Base-by-base conservation (phyloP, 2,329 filamentous ascomycete species). In the Daldinia sp. region DNA sequence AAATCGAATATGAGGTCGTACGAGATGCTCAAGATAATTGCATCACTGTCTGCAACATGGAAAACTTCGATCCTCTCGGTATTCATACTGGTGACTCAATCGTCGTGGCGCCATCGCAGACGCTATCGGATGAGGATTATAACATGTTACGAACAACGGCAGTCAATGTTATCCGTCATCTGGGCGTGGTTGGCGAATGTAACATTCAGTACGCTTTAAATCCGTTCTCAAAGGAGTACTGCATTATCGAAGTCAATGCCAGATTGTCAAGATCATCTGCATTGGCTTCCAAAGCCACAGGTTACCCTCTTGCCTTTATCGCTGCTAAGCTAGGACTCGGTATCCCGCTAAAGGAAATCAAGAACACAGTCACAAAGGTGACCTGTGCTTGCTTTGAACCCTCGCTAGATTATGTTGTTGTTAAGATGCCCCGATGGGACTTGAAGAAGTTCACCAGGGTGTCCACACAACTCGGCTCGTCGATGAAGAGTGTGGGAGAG, bases 21-120 rank as follows among this genome's bases (percentile, higher is more conserved):
- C 92, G 96, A 77, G 96, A 98, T 84, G 92, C 90, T 64, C 90
- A 93, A 75, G 94, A 99, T 84, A 98, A 98, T 87, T 99, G 96
- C 80, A 98, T 99, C 79, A 99, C 96, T 6, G 96, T 99, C 69
- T 99, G 96, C 82, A 99, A 99, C 85, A 98, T 99, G 96, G 96
- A 99, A 84, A 99, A 99, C 84, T 99, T 99, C 77, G 96, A 99
- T 80, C 96, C 96, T 62, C 90, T 99, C 1, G 96, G 96, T 76
- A 98, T 98, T 71, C 96, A 98, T 78, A 99, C 96, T 2, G 96
- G 96, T 80, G 96, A 99, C 79, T 98, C 95, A 12, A 98, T 99
- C 73, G 96, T 99, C 59, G 96, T 99, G 53, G 96, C 96, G 7
- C 96, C 96, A 44, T 98, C 95, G 3, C 96, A 98, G 82, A 99